Conservation (phyloP, 1,139 yeast genomes). For the Sugiyamaella novakii region DNA sequence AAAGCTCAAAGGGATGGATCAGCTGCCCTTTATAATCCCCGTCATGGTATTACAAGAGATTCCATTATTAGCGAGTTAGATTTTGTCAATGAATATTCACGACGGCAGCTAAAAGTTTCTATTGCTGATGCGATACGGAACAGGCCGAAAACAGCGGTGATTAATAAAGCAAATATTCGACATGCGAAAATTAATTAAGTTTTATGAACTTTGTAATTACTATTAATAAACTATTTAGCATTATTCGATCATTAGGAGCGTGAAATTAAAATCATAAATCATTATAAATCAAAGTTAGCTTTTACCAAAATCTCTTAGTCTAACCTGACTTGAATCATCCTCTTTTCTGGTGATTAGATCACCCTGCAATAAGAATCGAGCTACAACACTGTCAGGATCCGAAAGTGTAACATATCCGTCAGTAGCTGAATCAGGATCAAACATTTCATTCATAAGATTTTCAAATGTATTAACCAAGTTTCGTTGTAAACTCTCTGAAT, state of each 20-base stretch:
- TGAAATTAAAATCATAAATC: no score
- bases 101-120: conserved; percentile 22
- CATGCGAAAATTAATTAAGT: background rate
- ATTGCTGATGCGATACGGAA: conserved; percentile 25
- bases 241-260: no score
- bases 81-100: conserved; percentile 23
- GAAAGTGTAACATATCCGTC: conserved; percentile 27
- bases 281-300: no score
- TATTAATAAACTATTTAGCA: background rate
- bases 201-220: conserved; percentile 3
- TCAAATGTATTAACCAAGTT: conserved; percentile 25
- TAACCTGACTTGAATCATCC: conserved; percentile 23
- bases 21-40: conserved; percentile 1
- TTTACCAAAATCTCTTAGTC: conserved; percentile 31
- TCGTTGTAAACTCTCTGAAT: conserved; percentile 10
- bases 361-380: conserved; percentile 29
- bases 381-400: conserved; percentile 24
- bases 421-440: conserved; percentile 21
- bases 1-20: conserved; percentile 3
- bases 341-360: conserved; percentile 27
- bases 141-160: conserved; percentile 18
- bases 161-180: conserved; percentile 15
- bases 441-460: conserved; percentile 30
- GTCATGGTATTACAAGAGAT: conserved; percentile 9
- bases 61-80: conserved; percentile 27